Evolutionary conservation across 2,329 filamentous ascomycete genomes (phyloP).

Genomic region (Escovopsis sp.): DNA sequence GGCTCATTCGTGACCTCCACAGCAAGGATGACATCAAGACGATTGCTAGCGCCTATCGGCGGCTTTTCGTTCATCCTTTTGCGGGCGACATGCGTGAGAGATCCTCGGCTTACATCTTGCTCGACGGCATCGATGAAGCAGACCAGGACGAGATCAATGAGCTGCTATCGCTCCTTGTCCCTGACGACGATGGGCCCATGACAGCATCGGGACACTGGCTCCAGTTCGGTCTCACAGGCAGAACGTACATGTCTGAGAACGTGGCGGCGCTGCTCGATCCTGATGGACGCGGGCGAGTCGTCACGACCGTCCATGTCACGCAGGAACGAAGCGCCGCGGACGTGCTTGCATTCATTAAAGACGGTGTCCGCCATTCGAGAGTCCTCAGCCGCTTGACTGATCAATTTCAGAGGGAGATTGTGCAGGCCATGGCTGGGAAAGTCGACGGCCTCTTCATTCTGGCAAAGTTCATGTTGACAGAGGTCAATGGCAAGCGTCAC

Average conservation of each 20-base stretch:
- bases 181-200: slow-evolving; percentile 10
- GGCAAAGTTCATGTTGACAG: slow-evolving; percentile 35
- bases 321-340: slow-evolving; percentile 27
- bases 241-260: slow-evolving; percentile 26
- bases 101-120: slow-evolving; percentile 24
- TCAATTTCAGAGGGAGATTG: slow-evolving; percentile 23
- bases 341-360: slow-evolving; percentile 26
- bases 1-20: slow-evolving; percentile 19
- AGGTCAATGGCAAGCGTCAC: slow-evolving; percentile 30
- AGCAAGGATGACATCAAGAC: slow-evolving; percentile 28
- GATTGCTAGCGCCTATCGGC: slow-evolving; percentile 27
- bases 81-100: slow-evolving; percentile 18
- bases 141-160: slow-evolving; percentile 21
- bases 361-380: slow-evolving; percentile 24
- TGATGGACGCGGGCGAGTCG: slow-evolving; percentile 13
- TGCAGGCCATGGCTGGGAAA: slow-evolving; percentile 24
- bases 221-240: slow-evolving; percentile 26
- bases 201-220: slow-evolving; percentile 12
- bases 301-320: slow-evolving; percentile 28
- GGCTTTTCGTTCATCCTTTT: slow-evolving; percentile 25
- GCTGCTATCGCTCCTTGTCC: slow-evolving; percentile 21
- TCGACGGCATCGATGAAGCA: slow-evolving; percentile 34
- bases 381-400: slow-evolving; percentile 19
- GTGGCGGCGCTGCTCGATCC: slow-evolving; percentile 22
- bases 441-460: slow-evolving; percentile 34